Conservation (phyloP, 116 monocot species). For the Papilionanthe hybrid region DNA sequence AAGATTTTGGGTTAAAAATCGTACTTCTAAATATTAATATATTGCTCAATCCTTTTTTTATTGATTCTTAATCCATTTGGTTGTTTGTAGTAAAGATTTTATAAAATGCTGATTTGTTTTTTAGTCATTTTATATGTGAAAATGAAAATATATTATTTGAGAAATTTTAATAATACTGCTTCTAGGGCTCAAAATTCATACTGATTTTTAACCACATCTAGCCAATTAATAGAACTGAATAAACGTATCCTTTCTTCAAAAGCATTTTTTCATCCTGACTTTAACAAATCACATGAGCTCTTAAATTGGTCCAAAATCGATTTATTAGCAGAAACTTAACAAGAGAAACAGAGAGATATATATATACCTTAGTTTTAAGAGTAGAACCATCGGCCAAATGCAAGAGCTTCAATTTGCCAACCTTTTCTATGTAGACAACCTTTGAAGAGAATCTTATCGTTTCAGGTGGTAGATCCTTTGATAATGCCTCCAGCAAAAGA, state of each 20-base stretch:
- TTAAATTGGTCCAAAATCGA: too few species aligned
- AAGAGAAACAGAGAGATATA: neutral
- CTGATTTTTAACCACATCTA: too few species aligned
- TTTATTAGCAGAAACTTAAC: too few species aligned
- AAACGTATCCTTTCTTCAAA: too few species aligned
- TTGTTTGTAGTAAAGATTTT: neutral
- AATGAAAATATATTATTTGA: neutral
- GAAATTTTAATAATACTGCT: too few species aligned
- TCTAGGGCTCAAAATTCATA: too few species aligned
- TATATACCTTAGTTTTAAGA: constrained; percentile 48
- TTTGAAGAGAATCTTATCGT: constrained; percentile 63
- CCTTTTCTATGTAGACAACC: constrained; percentile 50
- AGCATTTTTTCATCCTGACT: too few species aligned
- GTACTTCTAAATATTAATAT: neutral
- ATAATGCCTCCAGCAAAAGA: constrained; percentile 45
- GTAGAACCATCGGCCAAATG: constrained; percentile 56
- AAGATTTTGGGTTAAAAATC: neutral
- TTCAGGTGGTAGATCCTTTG: constrained; percentile 39
- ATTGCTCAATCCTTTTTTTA: neutral
- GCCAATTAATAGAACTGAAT: too few species aligned
- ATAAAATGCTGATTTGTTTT: neutral
- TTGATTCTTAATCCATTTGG: neutral
- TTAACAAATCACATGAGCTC: too few species aligned
- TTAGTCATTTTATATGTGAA: neutral
- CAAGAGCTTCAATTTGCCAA: constrained; percentile 31